Conservation (phyloP, 2,329 filamentous ascomycete genomes). For the Colletotrichum lupini region DNA sequence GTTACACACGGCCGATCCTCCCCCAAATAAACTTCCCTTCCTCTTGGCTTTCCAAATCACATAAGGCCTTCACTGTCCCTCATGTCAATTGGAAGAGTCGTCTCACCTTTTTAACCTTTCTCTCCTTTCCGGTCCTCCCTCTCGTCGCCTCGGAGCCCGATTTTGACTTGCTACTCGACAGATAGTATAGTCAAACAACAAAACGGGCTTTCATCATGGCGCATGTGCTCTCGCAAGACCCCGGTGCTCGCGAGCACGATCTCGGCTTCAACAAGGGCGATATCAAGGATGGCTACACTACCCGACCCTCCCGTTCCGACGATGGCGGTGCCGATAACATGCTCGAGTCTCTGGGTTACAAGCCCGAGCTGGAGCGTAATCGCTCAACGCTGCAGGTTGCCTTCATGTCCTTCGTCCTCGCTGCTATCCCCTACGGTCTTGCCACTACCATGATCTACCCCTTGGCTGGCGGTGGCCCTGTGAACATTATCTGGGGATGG, state of each 20-base stretch:
- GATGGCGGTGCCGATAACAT: slow-evolving; percentile 68
- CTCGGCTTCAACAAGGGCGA: slow-evolving; percentile 28
- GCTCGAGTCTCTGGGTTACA: slow-evolving; percentile 74
- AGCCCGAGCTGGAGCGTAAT: slow-evolving; percentile 71
- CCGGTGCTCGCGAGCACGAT: slow-evolving; percentile 35
- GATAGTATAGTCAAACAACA: background rate
- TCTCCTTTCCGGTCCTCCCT: background rate
- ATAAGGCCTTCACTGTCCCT: slow-evolving; percentile 15
- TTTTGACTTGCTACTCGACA: slow-evolving; percentile 5
- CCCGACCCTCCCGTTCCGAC: slow-evolving; percentile 39
- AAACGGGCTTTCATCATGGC: slow-evolving; percentile 15
- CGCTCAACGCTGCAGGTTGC: slow-evolving; percentile 76
- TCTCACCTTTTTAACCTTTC: slow-evolving; percentile 18
- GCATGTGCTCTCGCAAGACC: slow-evolving; percentile 36
- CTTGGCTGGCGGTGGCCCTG: slow-evolving; percentile 72
- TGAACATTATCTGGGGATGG: slow-evolving; percentile 80
- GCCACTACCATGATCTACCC: slow-evolving; percentile 78
- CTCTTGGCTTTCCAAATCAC: background rate
- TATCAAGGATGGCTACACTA: slow-evolving; percentile 33
- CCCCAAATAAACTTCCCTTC: background rate
- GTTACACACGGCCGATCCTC: slow-evolving; percentile 7
- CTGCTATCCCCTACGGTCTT: slow-evolving; percentile 79
- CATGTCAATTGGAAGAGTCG: slow-evolving; percentile 24
- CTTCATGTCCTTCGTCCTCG: slow-evolving; percentile 82
- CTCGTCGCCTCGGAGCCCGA: background rate